These are phyloP conservation scores for Zymoseptoria ardabiliae DNA, from an alignment of 2,329 filamentous ascomycete species.

Conservation along the genomic window DNA sequence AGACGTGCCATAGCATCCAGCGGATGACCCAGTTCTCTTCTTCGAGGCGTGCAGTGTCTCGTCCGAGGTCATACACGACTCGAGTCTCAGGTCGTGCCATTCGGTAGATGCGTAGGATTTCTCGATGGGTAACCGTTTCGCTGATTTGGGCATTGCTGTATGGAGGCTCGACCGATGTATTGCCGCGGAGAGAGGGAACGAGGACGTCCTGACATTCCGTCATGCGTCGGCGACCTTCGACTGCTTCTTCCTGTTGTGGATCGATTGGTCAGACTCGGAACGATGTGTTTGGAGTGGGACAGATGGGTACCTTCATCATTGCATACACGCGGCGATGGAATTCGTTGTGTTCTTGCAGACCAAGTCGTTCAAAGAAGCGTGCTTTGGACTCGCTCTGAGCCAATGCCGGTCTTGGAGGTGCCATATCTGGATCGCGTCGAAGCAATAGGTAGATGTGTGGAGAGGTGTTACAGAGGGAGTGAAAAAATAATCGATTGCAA, in stretches of 20 bases:
- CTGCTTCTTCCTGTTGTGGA: slow-evolving; percentile 36
- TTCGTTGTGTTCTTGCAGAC: slow-evolving; percentile 33
- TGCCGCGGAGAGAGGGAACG: slow-evolving; percentile 30
- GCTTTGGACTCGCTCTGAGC: slow-evolving; percentile 41
- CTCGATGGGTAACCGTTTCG: slow-evolving; percentile 41
- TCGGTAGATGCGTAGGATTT: slow-evolving; percentile 37
- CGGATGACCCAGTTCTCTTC: slow-evolving; percentile 46
- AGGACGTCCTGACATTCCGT: slow-evolving; percentile 34
- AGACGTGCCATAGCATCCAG: slow-evolving; percentile 48
- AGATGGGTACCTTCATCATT: slow-evolving; percentile 36
- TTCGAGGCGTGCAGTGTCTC: slow-evolving; percentile 34
- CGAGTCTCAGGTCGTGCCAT: slow-evolving; percentile 33
- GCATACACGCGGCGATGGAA: slow-evolving; percentile 33
- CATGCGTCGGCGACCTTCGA: slow-evolving; percentile 35
- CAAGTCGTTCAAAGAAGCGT: slow-evolving; percentile 37
- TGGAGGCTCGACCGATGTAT: slow-evolving; percentile 29
- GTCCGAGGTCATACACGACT: slow-evolving; percentile 37
- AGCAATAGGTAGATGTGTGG: neutral
- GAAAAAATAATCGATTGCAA: neutral
- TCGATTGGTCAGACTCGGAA: neutral
- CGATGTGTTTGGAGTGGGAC: neutral
- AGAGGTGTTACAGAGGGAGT: neutral
- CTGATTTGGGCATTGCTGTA: slow-evolving; percentile 43
- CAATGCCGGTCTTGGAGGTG: slow-evolving; percentile 27
- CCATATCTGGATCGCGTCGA: slow-evolving; percentile 11